Conservation (phyloP, 768 basidiomycete species). For the Terana coerulea region DNA sequence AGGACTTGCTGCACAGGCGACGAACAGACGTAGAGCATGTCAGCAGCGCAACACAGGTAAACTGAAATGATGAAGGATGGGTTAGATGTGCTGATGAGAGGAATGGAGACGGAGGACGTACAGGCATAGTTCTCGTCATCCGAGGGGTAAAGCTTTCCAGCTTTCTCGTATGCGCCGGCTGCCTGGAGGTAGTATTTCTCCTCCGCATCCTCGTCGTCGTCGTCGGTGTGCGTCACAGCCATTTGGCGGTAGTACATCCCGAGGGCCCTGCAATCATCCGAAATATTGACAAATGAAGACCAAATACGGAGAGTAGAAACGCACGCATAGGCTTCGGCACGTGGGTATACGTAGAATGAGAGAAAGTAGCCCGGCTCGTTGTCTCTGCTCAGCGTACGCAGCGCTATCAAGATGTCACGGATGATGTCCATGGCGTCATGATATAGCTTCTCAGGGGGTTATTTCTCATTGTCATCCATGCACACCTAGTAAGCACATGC, state of each 20-base stretch:
- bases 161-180: neutral
- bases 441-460: neutral
- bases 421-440: neutral
- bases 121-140: constrained; percentile 13
- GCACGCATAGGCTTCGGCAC: neutral
- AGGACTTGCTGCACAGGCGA: too few relatives aligned
- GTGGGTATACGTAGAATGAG: neutral
- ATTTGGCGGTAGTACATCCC: neutral
- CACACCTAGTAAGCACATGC: too few relatives aligned
- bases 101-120: neutral
- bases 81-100: too few relatives aligned
- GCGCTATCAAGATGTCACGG: neutral
- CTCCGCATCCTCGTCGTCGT: neutral
- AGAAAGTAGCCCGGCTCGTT: too few relatives aligned
- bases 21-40: too few relatives aligned
- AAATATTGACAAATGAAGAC: too few relatives aligned
- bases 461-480: too few relatives aligned
- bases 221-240: neutral
- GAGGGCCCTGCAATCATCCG: neutral
- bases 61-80: too few relatives aligned
- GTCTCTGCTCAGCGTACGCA: too few relatives aligned
- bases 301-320: too few relatives aligned
- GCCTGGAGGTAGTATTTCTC: neutral
- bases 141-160: neutral
- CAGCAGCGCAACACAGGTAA: too few relatives aligned